Conservation (phyloP, 2,329 filamentous ascomycete species). For the Xylariaceae sp. region DNA sequence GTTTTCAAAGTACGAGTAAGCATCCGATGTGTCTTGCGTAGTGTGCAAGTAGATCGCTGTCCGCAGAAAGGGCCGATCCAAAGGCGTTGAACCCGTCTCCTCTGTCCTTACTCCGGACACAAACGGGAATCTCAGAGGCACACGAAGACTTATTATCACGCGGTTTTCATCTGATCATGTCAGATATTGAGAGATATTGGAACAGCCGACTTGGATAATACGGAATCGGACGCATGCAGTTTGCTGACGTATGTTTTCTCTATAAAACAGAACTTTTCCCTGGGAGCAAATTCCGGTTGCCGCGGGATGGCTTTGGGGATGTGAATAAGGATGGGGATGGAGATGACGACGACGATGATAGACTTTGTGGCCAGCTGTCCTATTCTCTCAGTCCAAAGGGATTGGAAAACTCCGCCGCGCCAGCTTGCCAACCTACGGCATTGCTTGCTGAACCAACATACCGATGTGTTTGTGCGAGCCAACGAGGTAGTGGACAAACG, state of each 20-base stretch:
- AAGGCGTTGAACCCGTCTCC: neutral
- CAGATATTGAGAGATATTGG: neutral
- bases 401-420: neutral
- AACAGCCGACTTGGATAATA: neutral
- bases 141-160: neutral
- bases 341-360: neutral
- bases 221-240: neutral
- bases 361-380: neutral
- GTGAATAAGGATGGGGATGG: too few relatives aligned
- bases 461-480: neutral
- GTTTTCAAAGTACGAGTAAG: too few relatives aligned
- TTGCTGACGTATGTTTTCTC: neutral
- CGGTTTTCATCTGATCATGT: neutral
- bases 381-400: neutral
- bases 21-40: too few relatives aligned
- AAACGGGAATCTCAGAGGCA: neutral
- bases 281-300: neutral
- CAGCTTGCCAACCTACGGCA: neutral
- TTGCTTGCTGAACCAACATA: neutral
- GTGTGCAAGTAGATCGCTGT: neutral
- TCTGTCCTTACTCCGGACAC: neutral
- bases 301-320: neutral
- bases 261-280: neutral
- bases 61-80: neutral
- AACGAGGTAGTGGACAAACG: neutral